Evolutionary conservation across 2,329 filamentous ascomycete species (phyloP), one percentile per base, ranked within the genome.

Genomic region (Aspergillus tamarii): DNA sequence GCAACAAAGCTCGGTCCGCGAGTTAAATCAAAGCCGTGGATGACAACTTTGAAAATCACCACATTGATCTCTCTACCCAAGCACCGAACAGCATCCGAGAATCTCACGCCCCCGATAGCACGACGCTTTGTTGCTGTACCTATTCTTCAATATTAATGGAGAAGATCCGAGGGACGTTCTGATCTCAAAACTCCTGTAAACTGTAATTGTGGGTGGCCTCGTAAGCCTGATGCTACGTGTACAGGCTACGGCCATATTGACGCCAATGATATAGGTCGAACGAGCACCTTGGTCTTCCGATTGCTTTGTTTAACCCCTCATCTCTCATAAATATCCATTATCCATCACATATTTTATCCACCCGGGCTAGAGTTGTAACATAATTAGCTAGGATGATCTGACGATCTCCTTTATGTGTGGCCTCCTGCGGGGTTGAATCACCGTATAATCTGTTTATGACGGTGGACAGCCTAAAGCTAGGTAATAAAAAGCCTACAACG

Each of bases 311-410:
- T 43, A 60, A 60, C 61, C 61, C 61, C 58, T 64, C 45, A 48
- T 28, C 60, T 30, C 57, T 58, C 43, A 46, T 62, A 53, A 23
- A 57, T 52, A 61, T 53, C 59, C 28, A 48, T 52, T 53, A 61
- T 60, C 43, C 65, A 62, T 50, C 60, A 59, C 21, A 30, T 23
- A 54, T 52, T 52, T 41, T 58, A 45, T 46, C 52, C 59, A 54
- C 57, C 55, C 59, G 30, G 61, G 30, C 57, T 54, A 59, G 58
- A 28, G 34, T 61, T 50, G 48, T 36, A 39, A 39, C 54, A 45
- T 32, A 57, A 32, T 46, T 63, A 62, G 57, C 23, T 36, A 61
- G 61, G 67, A 58, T 64, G 64, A 69, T 68, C 69, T 60, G 67
- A 60, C 52, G 67, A 68, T 70, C 66, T 48, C 60, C 55, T 66